Base-by-base conservation (phyloP, 306 rosid species). In the Lathyrus tuberosus region DNA sequence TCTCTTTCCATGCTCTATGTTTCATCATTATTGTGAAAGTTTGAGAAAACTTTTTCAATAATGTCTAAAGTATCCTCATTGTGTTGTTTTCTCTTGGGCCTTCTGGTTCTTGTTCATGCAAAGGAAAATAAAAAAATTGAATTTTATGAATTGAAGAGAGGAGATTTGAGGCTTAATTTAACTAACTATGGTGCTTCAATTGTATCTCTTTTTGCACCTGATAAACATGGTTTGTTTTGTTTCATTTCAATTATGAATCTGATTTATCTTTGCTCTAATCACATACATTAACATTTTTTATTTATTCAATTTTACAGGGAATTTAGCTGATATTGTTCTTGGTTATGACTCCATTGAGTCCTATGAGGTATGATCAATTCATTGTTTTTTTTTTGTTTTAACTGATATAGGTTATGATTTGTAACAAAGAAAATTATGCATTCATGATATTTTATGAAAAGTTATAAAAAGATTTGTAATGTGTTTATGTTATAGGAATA, bases 161-260 rank as follows among this genome's bases (percentile, higher is more conserved):
- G 78, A 62, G 4, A 71, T 17, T 11, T 78, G 10, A 11, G 30
- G 28, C 17, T 82, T 17, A 78, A 54, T 16, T 14, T 82, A 0
- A 78, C 83, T 5, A 78, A 78, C 52, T 82, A 75, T 62, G 86
- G 86, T 18, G 86, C 86, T 20, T 43, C 78, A 4, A 60, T 82
- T n/a, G 5, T 75, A 2, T 75, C 78, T 15, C 13, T 82, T 9
- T 10, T 53, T 8, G 31, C 58, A 1, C 83, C 86, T 44, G 83
- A 82, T 30, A 78, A 71, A 71, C 60, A 78, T 24, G 83, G 80
- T 82, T 65, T 40, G 75, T 64, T 54, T 49, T 10, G 1, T 49
- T 26, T 41, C 9, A 9, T 40, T 47, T 14, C 6, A 44, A 5
- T 51, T 16, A 5, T 65, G 15, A 26, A 31, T 24, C 11, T 65